Evolutionary conservation across 495 filamentous ascomycete species (phyloP), one percentile per base, ranked within the genome.

Genomic region (Neurospora sp.): DNA sequence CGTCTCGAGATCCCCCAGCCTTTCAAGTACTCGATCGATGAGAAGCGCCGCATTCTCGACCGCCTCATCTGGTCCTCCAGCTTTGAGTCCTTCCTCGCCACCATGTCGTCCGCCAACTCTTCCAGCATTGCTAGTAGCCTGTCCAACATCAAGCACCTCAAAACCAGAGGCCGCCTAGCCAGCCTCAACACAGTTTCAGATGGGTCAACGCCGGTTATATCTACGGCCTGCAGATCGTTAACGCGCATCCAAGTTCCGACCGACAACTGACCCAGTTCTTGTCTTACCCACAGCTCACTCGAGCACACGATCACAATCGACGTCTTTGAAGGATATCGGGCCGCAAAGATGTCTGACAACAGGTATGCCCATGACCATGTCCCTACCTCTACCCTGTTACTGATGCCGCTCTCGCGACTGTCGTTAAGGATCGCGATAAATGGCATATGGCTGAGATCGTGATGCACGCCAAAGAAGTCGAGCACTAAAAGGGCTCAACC

Each of bases 41-140:
- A 99, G 84, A 97, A 98, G 88, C 93, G 96, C 74, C 88, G 96
- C 74, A 97, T 99, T 74, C 87, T 99, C 74, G 96, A 98, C 81
- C 94, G 96, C 81, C 85, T 98, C 65, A 98, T 98, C 82, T 99
- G 96, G 96, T 93, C 91, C 81, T 94, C 93, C 74, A 97, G 92
- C 83, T 99, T 99, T 80, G 96, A 99, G 83, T 83, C 87, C 68
- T 99, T 99, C 88, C 83, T 96, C 72, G 89, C 94, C 38, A 97
- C 93, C 71, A 37, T 37, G 4, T 37, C 35, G 4, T 37, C 35
- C 35, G 4, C 35, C 35, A 37, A 37, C 6, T 37, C 35, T 37
- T 37, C 35, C 35, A 37, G 0, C 35, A 37, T 37, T 37, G 0
- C 35, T 37, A 37, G 35, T 37, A 5, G 35, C 35, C 5, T 37